Evolutionary conservation across 331 rosid genomes (phyloP).

Genomic region (Saraca asoca): DNA sequence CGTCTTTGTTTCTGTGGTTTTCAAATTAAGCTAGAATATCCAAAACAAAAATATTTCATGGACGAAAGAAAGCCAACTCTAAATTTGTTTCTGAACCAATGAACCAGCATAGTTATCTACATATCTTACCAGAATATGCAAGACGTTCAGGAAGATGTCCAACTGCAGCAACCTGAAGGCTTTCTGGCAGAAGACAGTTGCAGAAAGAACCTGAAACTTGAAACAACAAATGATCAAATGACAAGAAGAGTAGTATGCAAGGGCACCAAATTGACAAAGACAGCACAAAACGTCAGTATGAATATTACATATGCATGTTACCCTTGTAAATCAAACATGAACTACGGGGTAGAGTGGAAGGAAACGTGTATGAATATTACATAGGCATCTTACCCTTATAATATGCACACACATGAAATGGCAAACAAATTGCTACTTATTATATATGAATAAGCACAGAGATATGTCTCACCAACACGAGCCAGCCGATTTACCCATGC

Average conservation of each 20-base stretch:
- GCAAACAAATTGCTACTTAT: slow-evolving; percentile 7
- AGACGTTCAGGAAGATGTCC: slow-evolving; percentile 76
- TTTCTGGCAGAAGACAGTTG: slow-evolving; percentile 92
- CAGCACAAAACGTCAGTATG: slow-evolving; percentile 9
- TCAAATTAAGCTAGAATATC: not conserved
- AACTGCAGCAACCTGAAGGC: slow-evolving; percentile 75
- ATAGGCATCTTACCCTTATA: not conserved
- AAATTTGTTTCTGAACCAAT: not conserved
- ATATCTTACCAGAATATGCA: slow-evolving; percentile 62
- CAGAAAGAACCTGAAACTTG: slow-evolving; percentile 86
- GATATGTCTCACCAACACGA: slow-evolving; percentile 67
- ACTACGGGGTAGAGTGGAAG: slow-evolving; percentile 3
- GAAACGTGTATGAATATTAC: slow-evolving; percentile 2
- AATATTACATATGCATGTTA: not conserved
- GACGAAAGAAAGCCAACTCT: too few relatives aligned
- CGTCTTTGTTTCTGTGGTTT: not conserved
- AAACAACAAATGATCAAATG: slow-evolving; percentile 46
- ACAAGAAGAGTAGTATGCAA: slow-evolving; percentile 27
- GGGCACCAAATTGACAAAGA: slow-evolving; percentile 24
- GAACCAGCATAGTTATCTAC: slow-evolving; percentile 7
- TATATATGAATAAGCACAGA: slow-evolving; percentile 20
- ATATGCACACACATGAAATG: not conserved
- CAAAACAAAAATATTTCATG: too few relatives aligned
- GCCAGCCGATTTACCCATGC: slow-evolving; percentile 98
- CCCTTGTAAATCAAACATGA: not conserved